Base-by-base conservation (phyloP, 306 rosid genomes). In the Cucurbita maxima region DNA sequence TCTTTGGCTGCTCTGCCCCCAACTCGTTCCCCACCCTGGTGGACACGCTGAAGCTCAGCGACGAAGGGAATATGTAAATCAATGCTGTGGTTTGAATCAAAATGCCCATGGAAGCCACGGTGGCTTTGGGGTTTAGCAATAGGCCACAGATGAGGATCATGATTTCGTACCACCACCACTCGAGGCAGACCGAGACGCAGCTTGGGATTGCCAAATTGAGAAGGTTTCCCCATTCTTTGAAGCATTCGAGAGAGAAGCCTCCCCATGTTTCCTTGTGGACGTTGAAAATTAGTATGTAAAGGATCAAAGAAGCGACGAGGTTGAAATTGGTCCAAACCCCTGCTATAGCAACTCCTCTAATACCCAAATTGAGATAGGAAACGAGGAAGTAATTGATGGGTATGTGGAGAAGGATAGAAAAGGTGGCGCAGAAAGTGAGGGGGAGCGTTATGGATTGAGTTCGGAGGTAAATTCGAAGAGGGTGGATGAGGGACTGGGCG, bases 151-250 rank as follows among this genome's bases (percentile, higher is more conserved):
- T 81, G 58, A 93, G 22, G 30, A 86, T 93, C 98, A 93, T 90
- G 69, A 93, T 90, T 79, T 93, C 98, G 66, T 93, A 93, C 98
- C 98, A 93, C 98, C 98, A 93, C 98, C 98, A 93, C 77, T 93
- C 98, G 16, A 93, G 84, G 53, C 98, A 93, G 8, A 93, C 94
- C 0, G 98, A 93, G 60, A 93, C 75, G 82, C 98, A 93, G 79
- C 97, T 90, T 7, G 98, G 94, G 13, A 93, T 78, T 2, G 98
- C 93, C 60, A 93, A 57, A 71, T 83, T 84, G 5, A 93, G 77
- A 8, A 93, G 93, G 0, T 82, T 48, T 19, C 57, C 80, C 97
- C 97, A 93, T 34, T 82, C 82, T 18, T 55, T 71, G 4, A 93
- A 90, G 75, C 87, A 76, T 34, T 90, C 89, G 11, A 11, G 10